Evolutionary conservation across 257 asterid genomes (phyloP), one percentile per base, ranked within the genome.

Genomic region (Nemophila menziesii): DNA sequence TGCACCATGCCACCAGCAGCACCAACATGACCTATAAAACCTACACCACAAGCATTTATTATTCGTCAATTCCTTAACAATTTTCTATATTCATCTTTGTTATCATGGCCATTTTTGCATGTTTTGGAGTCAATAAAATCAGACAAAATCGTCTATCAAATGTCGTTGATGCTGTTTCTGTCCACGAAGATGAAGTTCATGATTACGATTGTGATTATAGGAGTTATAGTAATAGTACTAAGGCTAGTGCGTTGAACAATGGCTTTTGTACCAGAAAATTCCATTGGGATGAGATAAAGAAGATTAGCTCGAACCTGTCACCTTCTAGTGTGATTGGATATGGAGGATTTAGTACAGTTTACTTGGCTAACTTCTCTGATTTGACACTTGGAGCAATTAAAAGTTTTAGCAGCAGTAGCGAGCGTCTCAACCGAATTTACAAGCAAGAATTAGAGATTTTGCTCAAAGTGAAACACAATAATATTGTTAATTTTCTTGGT

Each of bases 321-420:
- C 15, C 11, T n/a, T 47, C 82, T 18, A 1, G 34, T 5, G 69
- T 76, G 29, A 69, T 82, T 14, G 94, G 84, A 1, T 62, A 65
- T 16, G 94, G 92, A 20, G 94, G 94, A 0, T 79, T 73, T 16
- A 79, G 92, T 48, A 76, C 69, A 1, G 94, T 82, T 1, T 82
- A 76, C 57, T 69, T 82, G 5, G 92, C 82, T 33, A 54, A 54
- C 1, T 65, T 60, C 15, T 57, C 64, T 0, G 59, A 65, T 51
- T 69, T 71, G 3, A 17, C 71, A 0, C 56, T 10, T 16, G 70
- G 63, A 1, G 94, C 94, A 0, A 69, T 73, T 1, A 82, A 82
- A 68, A 60, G 73, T 14, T 69, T 65, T 43, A 45, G 76, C 58
- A 15, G 79, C 63, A 66, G 74, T 62, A 82, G 79, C 49, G 74